Percentiles rank a stretch among this genome's conserved stretches.
Evolutionary conservation across 1,284 basidiomycete species (phyloP).

Genomic region (Microstroma glucosiphilum): DNA sequence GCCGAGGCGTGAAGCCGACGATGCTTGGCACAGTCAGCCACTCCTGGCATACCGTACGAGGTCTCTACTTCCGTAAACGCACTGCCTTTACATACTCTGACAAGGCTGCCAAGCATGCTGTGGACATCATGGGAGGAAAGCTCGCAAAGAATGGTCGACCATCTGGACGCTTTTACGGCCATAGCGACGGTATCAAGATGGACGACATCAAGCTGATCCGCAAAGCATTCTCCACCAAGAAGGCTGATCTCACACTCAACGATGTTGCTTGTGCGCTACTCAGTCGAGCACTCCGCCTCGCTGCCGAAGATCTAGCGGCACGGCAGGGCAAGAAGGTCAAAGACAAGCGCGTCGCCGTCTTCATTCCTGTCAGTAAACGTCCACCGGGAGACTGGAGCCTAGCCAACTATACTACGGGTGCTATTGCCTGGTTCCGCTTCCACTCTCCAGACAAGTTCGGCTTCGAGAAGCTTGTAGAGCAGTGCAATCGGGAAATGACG

Average conservation of each 20-base stretch:
- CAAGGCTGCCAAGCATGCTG: slow-evolving; percentile 10
- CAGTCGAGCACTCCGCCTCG: slow-evolving; percentile 40
- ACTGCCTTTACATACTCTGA: slow-evolving; percentile 40
- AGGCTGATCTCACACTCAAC: slow-evolving; percentile 42
- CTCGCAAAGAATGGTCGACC: slow-evolving; percentile 17
- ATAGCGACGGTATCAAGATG: slow-evolving; percentile 46
- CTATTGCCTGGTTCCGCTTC: slow-evolving; percentile 45
- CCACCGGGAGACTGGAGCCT: slow-evolving; percentile 45
- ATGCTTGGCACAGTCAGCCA: slow-evolving; percentile 40
- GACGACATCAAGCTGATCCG: slow-evolving; percentile 46
- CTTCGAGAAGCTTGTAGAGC: slow-evolving; percentile 32
- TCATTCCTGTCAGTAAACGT: slow-evolving; percentile 45
- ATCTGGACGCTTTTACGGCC: slow-evolving; percentile 37
- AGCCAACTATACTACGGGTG: slow-evolving; percentile 45
- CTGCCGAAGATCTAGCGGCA: slow-evolving; percentile 30
- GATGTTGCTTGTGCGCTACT: slow-evolving; percentile 48
- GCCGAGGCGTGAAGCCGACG: slow-evolving; percentile 36
- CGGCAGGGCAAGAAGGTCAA: slow-evolving; percentile 17
- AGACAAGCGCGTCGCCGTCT: slow-evolving; percentile 47
- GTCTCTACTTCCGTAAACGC: slow-evolving; percentile 44
- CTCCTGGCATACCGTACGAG: slow-evolving; percentile 32
- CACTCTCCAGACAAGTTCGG: slow-evolving; percentile 28
- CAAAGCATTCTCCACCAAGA: slow-evolving; percentile 36
- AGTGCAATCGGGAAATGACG: slow-evolving; percentile 46
- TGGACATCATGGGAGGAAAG: neutral